Evolutionary conservation across 1,284 basidiomycete species (phyloP), one percentile per base, ranked within the genome.

Genomic region (Cystobasidiaceae sp.): DNA sequence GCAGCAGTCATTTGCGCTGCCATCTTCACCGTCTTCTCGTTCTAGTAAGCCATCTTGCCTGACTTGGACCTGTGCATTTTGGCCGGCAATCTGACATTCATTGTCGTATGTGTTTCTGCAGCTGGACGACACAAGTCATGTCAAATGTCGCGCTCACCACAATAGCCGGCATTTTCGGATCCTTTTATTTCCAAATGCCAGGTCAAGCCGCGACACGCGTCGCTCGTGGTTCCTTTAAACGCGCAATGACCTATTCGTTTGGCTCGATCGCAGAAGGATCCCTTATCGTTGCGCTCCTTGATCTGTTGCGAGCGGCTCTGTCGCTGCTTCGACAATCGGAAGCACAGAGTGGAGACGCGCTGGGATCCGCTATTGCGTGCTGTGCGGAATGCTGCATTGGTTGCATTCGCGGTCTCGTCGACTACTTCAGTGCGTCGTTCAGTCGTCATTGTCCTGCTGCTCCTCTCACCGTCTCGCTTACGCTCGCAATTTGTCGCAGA

Each of bases 231-330:
- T 82, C 89, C 0, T 88, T 94, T 74, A 81, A 82, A 37, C 84
- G 91, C 27, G 87, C 89, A n/a, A 87, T 86, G 15, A 91, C 90
- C 0, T 79, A 87, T 58, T 92, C 89, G 0, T 81, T 96, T 30
- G 92, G 90, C 5, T 90, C 88, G 0, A 91, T 94, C 72, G 89
- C 89, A 4, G 92, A 93, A 73, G 91, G 91, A 4, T 89, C 87
- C 2, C 79, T 94, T 71, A 89, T 94, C 68, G 90, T 94, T 45
- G 90, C 92, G 0, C 75, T 94, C 30, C 80, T 94, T 49, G 91
- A 94, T 71, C 74, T 92, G 4, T 70, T 93, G 46, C 80, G 85
- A 48, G 80, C 90, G 64, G 73, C 90, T 43, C 74, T 93, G 51
- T 83, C 85, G 59, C 78, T 84, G 21, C 77, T 85, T 13, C 81